These are phyloP conservation scores for Phytopythium delawarense DNA, from an alignment of 352 stramenopile genomes.

Conservation along the genomic window DNA sequence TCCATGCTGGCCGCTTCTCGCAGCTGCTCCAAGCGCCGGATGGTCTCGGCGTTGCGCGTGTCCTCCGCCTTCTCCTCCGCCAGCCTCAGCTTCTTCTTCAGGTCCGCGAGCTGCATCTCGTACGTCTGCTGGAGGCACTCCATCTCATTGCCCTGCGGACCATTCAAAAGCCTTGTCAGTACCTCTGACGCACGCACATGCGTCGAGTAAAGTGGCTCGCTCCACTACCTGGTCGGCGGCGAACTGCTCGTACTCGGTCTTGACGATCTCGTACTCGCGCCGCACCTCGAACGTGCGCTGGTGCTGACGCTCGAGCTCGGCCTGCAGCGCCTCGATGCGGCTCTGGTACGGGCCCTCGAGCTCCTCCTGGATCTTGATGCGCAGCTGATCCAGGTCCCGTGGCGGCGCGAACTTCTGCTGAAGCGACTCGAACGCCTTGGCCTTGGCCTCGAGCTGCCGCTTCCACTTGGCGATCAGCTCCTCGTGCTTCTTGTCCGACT, in stretches of 20 bases:
- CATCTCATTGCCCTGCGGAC: slow-evolving; percentile 57
- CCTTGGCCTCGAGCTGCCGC: slow-evolving; percentile 79
- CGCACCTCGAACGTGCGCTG: slow-evolving; percentile 62
- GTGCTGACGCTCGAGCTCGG: slow-evolving; percentile 70
- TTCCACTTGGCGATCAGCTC: slow-evolving; percentile 83
- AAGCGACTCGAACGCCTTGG: slow-evolving; percentile 71
- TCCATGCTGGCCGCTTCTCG: slow-evolving; percentile 44
- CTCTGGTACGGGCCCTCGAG: slow-evolving; percentile 73
- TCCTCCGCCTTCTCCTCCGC: slow-evolving; percentile 38
- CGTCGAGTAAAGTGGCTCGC: not conserved
- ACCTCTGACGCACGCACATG: not conserved
- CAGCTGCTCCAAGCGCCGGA: slow-evolving; percentile 56
- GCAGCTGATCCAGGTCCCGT: slow-evolving; percentile 75
- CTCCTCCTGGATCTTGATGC: slow-evolving; percentile 81
- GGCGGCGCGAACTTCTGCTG: slow-evolving; percentile 82
- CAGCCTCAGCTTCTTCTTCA: slow-evolving; percentile 45
- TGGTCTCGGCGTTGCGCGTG: slow-evolving; percentile 29
- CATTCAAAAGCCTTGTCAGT: not conserved
- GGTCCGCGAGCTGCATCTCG: slow-evolving; percentile 45
- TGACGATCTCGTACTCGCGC: slow-evolving; percentile 73
- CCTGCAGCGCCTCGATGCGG: slow-evolving; percentile 50
- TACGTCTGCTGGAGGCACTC: slow-evolving; percentile 72
- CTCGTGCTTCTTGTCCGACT: slow-evolving; percentile 79
- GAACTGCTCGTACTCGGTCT: slow-evolving; percentile 85
- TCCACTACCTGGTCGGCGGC: slow-evolving; percentile 53